Evolutionary conservation across 192 early-diverging fungal genomes (phyloP).

Genomic region (Gamsiella multidivaricata): DNA sequence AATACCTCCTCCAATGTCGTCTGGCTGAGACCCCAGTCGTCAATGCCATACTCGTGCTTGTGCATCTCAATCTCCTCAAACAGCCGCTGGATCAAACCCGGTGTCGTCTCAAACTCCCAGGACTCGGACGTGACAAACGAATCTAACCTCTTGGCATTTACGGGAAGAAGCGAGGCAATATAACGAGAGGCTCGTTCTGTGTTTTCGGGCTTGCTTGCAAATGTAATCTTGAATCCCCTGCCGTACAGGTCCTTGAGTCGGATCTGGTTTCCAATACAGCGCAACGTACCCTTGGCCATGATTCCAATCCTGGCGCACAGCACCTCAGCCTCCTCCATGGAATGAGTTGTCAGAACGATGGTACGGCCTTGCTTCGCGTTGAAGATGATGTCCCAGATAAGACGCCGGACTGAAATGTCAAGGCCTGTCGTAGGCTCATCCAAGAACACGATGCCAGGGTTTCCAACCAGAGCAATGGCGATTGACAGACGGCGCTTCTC

Average conservation of each 20-base stretch:
- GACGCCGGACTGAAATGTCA: conserved; percentile 77
- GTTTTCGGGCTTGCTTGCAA: conserved; percentile 60
- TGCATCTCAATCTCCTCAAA: conserved; percentile 71
- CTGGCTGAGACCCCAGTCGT: conserved; percentile 79
- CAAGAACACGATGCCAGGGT: conserved; percentile 76
- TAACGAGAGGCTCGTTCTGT: conserved; percentile 58
- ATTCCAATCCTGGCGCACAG: conserved; percentile 81
- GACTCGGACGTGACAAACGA: conserved; percentile 64
- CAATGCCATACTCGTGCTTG: conserved; percentile 67
- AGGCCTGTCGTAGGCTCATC: conserved; percentile 85
- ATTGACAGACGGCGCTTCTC: conserved; percentile 82
- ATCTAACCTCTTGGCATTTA: conserved; percentile 58
- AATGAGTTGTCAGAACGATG: conserved; percentile 77
- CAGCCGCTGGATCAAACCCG: conserved; percentile 61
- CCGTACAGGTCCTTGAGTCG: conserved; percentile 77
- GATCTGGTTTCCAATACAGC: conserved; percentile 70
- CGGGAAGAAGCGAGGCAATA: conserved; percentile 63
- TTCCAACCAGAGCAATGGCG: conserved; percentile 78
- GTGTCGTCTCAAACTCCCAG: conserved; percentile 73
- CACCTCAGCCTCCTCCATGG: conserved; percentile 85
- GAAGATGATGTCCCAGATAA: conserved; percentile 79
- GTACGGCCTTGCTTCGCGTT: conserved; percentile 68
- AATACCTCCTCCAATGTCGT: conserved; percentile 81
- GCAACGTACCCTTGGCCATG: conserved; percentile 77
- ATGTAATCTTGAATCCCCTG: conserved; percentile 73